Evolutionary conservation across 371 early-diverging fungal genomes (phyloP), one percentile per base, ranked within the genome.

Genomic region (Nematocida ausubeli): DNA sequence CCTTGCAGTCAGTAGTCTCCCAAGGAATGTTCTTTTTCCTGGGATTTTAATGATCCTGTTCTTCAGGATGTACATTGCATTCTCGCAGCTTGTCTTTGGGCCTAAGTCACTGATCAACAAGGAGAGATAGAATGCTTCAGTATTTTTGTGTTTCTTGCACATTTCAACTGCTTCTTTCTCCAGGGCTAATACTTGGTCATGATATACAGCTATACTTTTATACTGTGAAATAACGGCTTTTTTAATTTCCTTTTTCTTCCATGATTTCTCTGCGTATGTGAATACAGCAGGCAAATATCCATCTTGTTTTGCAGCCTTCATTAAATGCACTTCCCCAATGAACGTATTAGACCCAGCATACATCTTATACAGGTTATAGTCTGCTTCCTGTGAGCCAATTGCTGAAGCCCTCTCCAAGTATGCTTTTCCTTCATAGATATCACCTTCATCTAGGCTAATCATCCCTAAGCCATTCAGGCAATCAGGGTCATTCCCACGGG

Each of bases 281-380:
- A 78, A 82, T 39, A 85, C 78, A 16, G 87, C 87, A 26, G 87
- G 87, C 32, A 86, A 54, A 70, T 84, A 85, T 6, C 84, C 78
- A 19, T 75, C 83, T 16, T 75, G 55, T 24, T 47, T 73, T 4
- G 83, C 83, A 3, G 84, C 56, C 39, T 71, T 80, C 9, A 72
- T 58, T 24, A 86, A 70, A 63, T 84, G 83, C 16, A 69, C 24
- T 1, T 50, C 55, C 3, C 68, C 81, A 16, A 80, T 19, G 32
- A 51, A 70, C 19, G 32, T 51, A 65, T 47, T 81, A 14, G 9
- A 22, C 9, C 70, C 54, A 49, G 58, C 67, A 50, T 72, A 82
- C 22, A 81, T 32, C 26, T 34, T 4, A 66, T 79, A 84, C 16
- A 83, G 62, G 37, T 71, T 67, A 65, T 83, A 86, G 35, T 80